Conservation (phyloP, 257 asterid genomes). For the Knoxia roxburghii region DNA sequence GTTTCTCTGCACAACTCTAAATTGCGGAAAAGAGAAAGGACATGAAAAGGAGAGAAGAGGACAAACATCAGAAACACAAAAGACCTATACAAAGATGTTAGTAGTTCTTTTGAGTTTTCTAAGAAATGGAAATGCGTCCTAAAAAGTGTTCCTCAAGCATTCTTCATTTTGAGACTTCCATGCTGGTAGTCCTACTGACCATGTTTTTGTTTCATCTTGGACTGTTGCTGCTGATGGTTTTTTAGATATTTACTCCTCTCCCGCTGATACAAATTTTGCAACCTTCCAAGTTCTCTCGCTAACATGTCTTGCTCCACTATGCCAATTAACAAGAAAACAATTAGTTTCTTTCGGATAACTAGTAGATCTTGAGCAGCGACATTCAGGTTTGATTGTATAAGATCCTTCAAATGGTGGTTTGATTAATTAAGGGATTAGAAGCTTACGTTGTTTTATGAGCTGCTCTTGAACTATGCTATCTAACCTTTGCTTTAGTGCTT, state of each 20-base stretch:
- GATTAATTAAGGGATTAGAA: neutral
- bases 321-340: neutral
- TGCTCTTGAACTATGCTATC: slow-evolving; percentile 79
- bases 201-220: slow-evolving; percentile 46
- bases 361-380: neutral
- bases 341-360: neutral
- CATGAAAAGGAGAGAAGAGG: neutral
- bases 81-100: neutral
- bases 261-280: slow-evolving; percentile 49
- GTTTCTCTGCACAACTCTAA: neutral
- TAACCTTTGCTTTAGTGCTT: slow-evolving; percentile 75
- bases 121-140: slow-evolving; percentile 30
- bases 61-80: neutral
- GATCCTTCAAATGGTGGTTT: neutral
- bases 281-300: slow-evolving; percentile 70
- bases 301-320: slow-evolving; percentile 89
- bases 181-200: slow-evolving; percentile 34
- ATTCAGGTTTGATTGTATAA: neutral
- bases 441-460: slow-evolving; percentile 67
- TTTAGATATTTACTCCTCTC: slow-evolving; percentile 53
- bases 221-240: slow-evolving; percentile 38
- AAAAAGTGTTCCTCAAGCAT: slow-evolving; percentile 25
- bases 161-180: slow-evolving; percentile 27
- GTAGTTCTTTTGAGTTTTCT: neutral
- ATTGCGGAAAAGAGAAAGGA: slow-evolving; percentile 7